Conservation (phyloP, 2,329 filamentous ascomycete species). For the Botrytis pseudocinerea region DNA sequence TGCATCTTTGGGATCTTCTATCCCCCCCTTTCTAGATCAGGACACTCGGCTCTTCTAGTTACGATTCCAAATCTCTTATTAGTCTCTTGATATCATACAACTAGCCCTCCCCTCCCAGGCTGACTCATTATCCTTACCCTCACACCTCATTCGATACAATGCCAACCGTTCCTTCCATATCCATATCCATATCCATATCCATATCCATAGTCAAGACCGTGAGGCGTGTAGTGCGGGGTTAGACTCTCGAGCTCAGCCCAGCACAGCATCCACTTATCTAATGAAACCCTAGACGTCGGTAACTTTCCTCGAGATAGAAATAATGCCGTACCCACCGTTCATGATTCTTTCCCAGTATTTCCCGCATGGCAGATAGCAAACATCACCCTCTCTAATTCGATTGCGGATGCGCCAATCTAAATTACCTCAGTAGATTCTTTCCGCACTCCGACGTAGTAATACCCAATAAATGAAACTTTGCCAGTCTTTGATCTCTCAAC, state of each 20-base stretch:
- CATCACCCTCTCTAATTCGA: neutral
- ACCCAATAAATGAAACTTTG: neutral
- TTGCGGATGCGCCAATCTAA: neutral
- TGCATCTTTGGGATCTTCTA: neutral
- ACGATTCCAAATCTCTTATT: no score
- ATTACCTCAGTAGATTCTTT: no score
- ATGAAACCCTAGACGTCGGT: neutral
- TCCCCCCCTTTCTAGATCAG: accelerated
- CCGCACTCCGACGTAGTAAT: neutral
- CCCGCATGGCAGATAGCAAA: neutral
- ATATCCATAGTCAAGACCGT: neutral
- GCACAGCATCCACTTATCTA: no score
- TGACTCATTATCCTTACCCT: neutral
- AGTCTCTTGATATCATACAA: neutral
- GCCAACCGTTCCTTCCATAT: neutral
- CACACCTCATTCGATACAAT: accelerated
- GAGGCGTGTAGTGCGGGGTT: neutral
- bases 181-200: neutral
- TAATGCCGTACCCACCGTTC: neutral
- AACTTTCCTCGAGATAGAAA: neutral
- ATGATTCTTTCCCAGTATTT: neutral
- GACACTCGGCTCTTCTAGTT: accelerated
- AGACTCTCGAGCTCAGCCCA: accelerated
- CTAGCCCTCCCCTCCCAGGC: neutral
- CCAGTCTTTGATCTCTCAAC: no score